Base-by-base conservation (phyloP, 306 rosid species). In the Hippophae tibetana region DNA sequence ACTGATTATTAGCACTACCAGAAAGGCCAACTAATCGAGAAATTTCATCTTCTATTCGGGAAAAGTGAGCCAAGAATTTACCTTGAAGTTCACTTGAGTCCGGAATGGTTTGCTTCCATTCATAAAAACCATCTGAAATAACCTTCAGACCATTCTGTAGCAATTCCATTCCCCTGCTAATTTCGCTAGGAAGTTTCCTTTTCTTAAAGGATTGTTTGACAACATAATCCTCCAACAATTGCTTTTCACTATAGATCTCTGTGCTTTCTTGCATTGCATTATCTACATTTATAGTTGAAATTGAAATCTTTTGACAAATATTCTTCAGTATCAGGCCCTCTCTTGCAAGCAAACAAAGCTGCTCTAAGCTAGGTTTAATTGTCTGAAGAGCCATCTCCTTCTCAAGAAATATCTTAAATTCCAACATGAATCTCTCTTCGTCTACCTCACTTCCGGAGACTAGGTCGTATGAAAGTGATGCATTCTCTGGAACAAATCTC, bases 381-480 rank as follows among this genome's bases (percentile, higher is more conserved):
- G 86, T 54, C 65, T 64, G 80, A 60, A 87, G 86, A 61, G 89
- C 89, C 43, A 18, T 63, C 76, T 83, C 81, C 85, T 87, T 87
- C 53, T 79, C 83, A 67, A 85, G 84, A 81, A 85, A 81, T 56
- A 63, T 55, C 72, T 74, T 78, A 43, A 90, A 80, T 57, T 78
- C 89, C 7, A 56, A 48, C 85, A 86, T 83, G 71, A 92, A 83
- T 48, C 78, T 75, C 26, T 74, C 94, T 56, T 74, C 74, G 48
- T 57, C 74, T 56, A 76, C 61, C 66, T 83, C 82, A 52, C 44
- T 62, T 64, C 89, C 96, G 56, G 87, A 83, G 51, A 42, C 75
- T 56, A 71, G 5, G 59, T 83, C 89, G 49, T 78, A 92, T 26
- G 98, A 85, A 60, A 92, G 96, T 41, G 96, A 93, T 27, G 98